Base-by-base conservation (phyloP, 2,329 filamentous ascomycete species). In the Lizonia empirigonia region DNA sequence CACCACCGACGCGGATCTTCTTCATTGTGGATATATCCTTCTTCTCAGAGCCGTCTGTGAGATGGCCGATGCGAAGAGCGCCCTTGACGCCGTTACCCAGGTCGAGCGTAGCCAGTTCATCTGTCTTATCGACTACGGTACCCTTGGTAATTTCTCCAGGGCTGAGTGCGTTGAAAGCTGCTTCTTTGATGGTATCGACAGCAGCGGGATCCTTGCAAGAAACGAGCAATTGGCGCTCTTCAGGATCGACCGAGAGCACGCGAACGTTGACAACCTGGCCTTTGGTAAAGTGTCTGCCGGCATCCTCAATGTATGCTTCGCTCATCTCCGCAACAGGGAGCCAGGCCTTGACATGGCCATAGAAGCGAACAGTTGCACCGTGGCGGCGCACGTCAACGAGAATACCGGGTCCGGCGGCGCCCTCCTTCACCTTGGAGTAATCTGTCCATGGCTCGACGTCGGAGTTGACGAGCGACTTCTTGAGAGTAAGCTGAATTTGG, bases 251-350 rank as follows among this genome's bases (percentile, higher is more conserved):
- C 40, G 87, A 89, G 26, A 96, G 74, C n/a, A 95, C 85, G 65
- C 93, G 90, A 16, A 97, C 89, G 65, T 85, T 95, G 59, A 99
- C 88, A 1, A 96, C 93, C 71, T 99, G 94, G 0, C 94, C 95
- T 34, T 86, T 76, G 27, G 88, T 86, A 78, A 99, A 99, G 74
- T 97, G 92, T 66, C 95, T 86, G 36, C 84, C 85, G 4, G 94
- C 91, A 66, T 97, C 89, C 60, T 88, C 84, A 65, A 99, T 97
- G 68, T 88, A 97, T 9, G 92, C 91, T 71, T 99, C 94, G 70
- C 94, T 97, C 94, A 99, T 99, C 74, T 99, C 93, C 1, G 90
- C 90, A 0, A 96, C 87, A 2, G 94, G 94, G 46, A 99, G 80
- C 77, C 95, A 99, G 7, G 89, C 95, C 59, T 85, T 85, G 16